Conservation (phyloP, 2,329 filamentous ascomycete genomes). For the Calonectria crousiana region DNA sequence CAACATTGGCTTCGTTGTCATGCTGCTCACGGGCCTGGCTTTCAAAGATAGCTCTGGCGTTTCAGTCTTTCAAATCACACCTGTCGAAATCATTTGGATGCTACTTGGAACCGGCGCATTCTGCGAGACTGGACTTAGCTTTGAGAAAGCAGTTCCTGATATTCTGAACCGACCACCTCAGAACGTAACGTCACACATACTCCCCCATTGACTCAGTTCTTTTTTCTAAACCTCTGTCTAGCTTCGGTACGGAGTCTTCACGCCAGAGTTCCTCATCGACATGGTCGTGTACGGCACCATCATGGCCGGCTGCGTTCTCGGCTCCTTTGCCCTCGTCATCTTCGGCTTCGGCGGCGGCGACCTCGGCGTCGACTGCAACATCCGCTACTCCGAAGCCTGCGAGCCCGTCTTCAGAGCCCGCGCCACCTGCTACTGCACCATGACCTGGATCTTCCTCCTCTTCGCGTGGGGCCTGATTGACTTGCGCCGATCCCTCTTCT, state of each 20-base stretch:
- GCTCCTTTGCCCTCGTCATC: conserved; percentile 70
- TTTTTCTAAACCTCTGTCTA: conserved; percentile 4
- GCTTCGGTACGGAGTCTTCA: conserved; percentile 69
- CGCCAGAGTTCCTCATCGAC: conserved; percentile 71
- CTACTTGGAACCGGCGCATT: conserved; percentile 79
- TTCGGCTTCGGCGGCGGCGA: conserved; percentile 58
- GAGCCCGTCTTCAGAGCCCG: conserved; percentile 73
- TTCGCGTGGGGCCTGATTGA: conserved; percentile 78
- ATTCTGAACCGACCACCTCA: conserved; percentile 74
- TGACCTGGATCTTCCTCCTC: conserved; percentile 79
- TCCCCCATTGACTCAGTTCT: too few relatives aligned
- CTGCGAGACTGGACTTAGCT: conserved; percentile 79
- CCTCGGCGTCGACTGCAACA: conserved; percentile 70
- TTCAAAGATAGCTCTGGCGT: conserved; percentile 75
- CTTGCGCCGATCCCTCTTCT: conserved; percentile 74
- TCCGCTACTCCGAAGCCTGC: conserved; percentile 61
- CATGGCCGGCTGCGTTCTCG: conserved; percentile 71
- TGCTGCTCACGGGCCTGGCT: conserved; percentile 74
- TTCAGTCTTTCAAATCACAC: conserved; percentile 78
- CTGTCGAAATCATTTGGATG: conserved; percentile 80
- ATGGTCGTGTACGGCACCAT: conserved; percentile 74
- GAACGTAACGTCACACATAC: too few relatives aligned
- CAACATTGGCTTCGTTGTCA: conserved; percentile 76
- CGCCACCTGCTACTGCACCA: conserved; percentile 73
- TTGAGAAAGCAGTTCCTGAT: conserved; percentile 75